phyloP scores from a whole-genome alignment of 2,329 filamentous ascomycete species.

The Colletotrichum sp. region DNA sequence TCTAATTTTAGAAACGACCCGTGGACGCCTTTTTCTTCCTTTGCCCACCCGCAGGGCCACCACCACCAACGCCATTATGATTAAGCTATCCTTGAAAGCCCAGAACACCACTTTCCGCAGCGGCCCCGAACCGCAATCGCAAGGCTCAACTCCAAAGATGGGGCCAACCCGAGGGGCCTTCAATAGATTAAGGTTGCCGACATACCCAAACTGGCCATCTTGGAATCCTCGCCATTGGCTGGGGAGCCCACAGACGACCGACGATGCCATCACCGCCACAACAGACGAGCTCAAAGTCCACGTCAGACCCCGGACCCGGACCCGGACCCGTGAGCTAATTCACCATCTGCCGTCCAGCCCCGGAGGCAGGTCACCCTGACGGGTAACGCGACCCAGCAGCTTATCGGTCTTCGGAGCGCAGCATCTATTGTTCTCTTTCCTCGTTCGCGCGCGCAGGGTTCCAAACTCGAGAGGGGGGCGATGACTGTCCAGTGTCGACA shows the following conservation, averaged over 20 bases:
- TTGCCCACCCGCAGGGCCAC: neutral
- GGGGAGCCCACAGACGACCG: neutral
- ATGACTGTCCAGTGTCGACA: neutral
- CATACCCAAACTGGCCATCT: neutral
- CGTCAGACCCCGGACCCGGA: neutral
- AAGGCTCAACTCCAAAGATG: neutral
- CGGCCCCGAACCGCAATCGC: neutral
- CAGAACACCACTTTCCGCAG: neutral
- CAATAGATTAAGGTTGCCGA: neutral
- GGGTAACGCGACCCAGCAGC: neutral
- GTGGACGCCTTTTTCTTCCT: neutral
- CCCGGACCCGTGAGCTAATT: neutral
- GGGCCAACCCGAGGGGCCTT: neutral
- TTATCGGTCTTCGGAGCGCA: neutral
- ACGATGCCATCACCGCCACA: conserved; percentile 10
- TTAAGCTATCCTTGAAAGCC: neutral
- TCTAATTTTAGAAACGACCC: conserved; percentile 15
- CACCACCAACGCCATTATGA: neutral
- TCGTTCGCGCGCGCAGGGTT: neutral
- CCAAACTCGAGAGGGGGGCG: neutral
- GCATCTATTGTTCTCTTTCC: neutral
- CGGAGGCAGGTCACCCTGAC: neutral
- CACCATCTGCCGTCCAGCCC: neutral
- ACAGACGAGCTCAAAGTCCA: conserved; percentile 1
- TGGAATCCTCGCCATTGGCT: neutral